Evolutionary conservation across 1,284 basidiomycete genomes (phyloP), one percentile per base, ranked within the genome.

Genomic region (Ganoderma lingzhi): DNA sequence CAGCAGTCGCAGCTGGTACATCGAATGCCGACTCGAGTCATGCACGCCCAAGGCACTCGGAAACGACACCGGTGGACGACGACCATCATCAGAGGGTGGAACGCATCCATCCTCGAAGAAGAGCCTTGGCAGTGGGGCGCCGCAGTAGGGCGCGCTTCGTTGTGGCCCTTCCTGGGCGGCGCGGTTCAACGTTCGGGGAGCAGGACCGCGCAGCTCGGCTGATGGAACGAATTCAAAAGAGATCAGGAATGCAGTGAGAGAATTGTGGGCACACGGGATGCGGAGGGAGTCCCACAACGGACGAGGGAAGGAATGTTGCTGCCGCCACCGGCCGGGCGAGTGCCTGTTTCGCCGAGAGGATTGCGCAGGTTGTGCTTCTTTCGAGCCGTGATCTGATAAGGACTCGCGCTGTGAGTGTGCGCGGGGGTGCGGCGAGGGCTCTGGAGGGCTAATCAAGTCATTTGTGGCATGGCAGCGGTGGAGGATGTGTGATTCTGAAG

Each of bases 231-330:
- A 51, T 51, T 51, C 28, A 32, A 30, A 30, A 28, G 51, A 28
- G 28, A 53, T 53, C 51, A 53, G 14, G 53, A 32, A 55, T 55
- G 48, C 48, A 51, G 48, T 51, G 53, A 56, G 53, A 56, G 30
- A 56, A 56, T 9, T 56, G 53, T 56, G 53, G 53, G 53, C 6
- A 35, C 30, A 17, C 17, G 30, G 23, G 53, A 35, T 32, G 14
- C 23, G 10, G 48, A 28, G 14, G 42, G 17, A 15, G 48, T 51
- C 23, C 23, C 48, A 51, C 48, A 12, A n/a, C 23, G 23, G 10
- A 28, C 10, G 23, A 51, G 53, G 30, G 53, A 23, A 53, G 9
- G 14, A 35, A 23, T 48, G 23, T 32, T 6, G 53, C 5, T 6
- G 53, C 5, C 53, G 19, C n/a, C 45, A n/a, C 44, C 42, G 19